Evolutionary conservation across 306 rosid genomes (phyloP).

Genomic region (Begonia peltatifolia): DNA sequence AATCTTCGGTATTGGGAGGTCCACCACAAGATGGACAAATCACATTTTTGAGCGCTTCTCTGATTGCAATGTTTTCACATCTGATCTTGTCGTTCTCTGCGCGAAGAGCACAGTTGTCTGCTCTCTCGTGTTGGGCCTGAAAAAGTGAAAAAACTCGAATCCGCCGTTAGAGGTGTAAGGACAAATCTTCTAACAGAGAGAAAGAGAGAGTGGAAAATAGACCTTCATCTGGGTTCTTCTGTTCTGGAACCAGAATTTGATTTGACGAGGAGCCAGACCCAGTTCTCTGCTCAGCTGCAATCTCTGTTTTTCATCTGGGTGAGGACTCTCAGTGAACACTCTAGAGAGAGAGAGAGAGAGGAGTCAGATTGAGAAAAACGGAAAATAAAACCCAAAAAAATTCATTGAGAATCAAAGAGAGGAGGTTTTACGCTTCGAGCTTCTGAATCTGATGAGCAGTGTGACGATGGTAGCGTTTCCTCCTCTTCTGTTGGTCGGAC

Average conservation of each 20-base stretch:
- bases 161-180: constrained; percentile 1
- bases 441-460: no score
- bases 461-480: no score
- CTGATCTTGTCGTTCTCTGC: constrained; percentile 90
- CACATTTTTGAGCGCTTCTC: constrained; percentile 86
- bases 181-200: neutral
- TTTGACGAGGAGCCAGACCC: constrained; percentile 92
- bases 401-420: no score
- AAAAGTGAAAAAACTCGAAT: neutral
- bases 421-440: no score
- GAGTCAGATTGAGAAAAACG: no score
- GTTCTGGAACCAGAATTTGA: constrained; percentile 98
- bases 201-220: constrained; percentile 9
- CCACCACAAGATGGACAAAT: constrained; percentile 92
- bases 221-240: constrained; percentile 98
- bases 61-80: constrained; percentile 83
- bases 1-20: constrained; percentile 67
- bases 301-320: constrained; percentile 95
- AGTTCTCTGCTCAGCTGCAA: constrained; percentile 73
- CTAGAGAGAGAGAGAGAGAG: no score
- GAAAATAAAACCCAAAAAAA: no score
- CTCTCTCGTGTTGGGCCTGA: constrained; percentile 88
- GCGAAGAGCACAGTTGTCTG: constrained; percentile 62
- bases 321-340: constrained; percentile 92
- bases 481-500: no score